Evolutionary conservation across 139 green algal species (phyloP).

Genomic region (Monoraphidium neglectum): DNA sequence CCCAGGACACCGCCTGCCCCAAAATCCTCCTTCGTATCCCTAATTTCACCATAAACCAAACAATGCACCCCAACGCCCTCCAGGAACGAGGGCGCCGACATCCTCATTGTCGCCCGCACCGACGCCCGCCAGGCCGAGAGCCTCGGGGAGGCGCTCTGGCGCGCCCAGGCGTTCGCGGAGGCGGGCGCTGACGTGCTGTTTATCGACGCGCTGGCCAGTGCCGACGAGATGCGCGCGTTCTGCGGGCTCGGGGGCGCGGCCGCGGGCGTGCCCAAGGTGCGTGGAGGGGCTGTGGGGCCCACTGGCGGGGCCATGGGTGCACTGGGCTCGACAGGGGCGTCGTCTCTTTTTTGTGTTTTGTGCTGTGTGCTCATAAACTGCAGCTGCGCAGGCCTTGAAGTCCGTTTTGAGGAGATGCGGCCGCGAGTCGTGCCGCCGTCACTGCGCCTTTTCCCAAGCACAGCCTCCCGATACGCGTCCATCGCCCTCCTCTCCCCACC

Average conservation of each 20-base stretch:
- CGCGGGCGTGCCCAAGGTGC: slow-evolving; percentile 53
- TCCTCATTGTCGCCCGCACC: slow-evolving; percentile 89
- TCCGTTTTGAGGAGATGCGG: too few relatives aligned
- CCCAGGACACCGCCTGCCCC: too few relatives aligned
- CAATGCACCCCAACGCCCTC: neutral
- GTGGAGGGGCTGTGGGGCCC: neutral
- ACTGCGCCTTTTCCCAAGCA: neutral
- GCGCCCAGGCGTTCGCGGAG: slow-evolving; percentile 84
- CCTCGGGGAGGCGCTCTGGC: slow-evolving; percentile 82
- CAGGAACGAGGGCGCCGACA: slow-evolving; percentile 84
- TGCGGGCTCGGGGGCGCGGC: slow-evolving; percentile 44
- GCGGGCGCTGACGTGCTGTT: slow-evolving; percentile 95
- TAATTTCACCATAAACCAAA: too few relatives aligned
- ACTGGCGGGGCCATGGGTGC: neutral
- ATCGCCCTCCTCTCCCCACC: neutral
- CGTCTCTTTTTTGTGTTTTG: neutral
- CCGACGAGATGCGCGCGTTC: slow-evolving; percentile 86
- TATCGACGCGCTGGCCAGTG: slow-evolving; percentile 89
- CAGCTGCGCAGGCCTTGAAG: too few relatives aligned
- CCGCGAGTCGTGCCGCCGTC: neutral
- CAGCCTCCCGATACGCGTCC: neutral
- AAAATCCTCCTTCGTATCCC: too few relatives aligned
- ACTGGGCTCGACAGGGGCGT: neutral
- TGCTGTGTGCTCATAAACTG: too few relatives aligned
- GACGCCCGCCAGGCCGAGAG: slow-evolving; percentile 78